Conservation (phyloP, 441 rosid species). For the Sinapis alba region DNA sequence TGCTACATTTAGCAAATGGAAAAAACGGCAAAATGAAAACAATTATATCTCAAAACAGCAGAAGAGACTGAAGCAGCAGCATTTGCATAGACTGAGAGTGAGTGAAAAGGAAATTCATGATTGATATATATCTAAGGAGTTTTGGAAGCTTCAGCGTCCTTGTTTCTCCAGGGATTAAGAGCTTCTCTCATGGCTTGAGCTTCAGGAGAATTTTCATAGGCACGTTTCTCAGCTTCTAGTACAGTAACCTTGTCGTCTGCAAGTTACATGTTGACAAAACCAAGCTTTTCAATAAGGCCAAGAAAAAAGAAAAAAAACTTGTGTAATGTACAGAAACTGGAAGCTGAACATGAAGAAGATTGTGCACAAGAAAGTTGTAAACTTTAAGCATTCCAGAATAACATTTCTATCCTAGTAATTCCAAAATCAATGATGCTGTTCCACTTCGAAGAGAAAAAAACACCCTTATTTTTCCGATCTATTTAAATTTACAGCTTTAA, state of each 20-base stretch:
- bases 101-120: background rate
- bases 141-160: constrained; percentile 48
- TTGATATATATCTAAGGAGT: constrained; percentile 40
- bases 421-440: background rate
- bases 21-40: background rate
- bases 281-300: background rate
- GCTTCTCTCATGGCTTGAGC: constrained; percentile 83
- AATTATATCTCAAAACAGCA: background rate
- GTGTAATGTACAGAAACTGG: background rate
- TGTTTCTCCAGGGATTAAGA: constrained; percentile 91
- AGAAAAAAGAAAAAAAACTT: background rate
- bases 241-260: constrained; percentile 91
- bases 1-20: background rate
- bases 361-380: background rate
- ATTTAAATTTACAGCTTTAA: background rate
- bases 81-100: background rate
- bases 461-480: background rate
- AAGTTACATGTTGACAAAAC: constrained; percentile 13
- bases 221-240: constrained; percentile 82
- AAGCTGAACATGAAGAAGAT: background rate
- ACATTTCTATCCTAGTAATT: background rate
- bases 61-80: background rate
- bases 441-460: background rate
- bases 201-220: constrained; percentile 80
- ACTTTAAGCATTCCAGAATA: background rate